Percentiles rank a stretch among this genome's conserved stretches.
Conservation (phyloP, 1,139 yeast genomes). For the Pichia sp. region DNA sequence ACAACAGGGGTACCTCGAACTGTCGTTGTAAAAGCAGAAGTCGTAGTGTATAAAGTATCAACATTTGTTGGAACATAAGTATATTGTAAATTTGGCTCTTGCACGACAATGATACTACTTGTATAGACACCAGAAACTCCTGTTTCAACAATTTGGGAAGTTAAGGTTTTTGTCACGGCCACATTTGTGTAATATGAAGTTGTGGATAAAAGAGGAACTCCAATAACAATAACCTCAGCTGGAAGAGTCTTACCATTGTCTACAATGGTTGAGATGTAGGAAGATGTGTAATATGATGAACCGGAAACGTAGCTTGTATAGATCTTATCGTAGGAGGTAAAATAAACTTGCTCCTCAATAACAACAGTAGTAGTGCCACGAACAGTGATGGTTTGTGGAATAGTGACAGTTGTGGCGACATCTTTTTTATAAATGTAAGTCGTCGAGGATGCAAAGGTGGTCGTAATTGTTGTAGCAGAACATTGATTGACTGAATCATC, state of each 20-base stretch:
- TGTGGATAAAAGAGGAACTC: constrained; percentile 8
- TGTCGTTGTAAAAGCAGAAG: constrained; percentile 2
- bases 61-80: constrained; percentile 5
- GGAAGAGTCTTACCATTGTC: neutral
- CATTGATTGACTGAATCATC: constrained; percentile 7
- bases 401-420: constrained; percentile 5
- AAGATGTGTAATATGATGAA: constrained; percentile 1
- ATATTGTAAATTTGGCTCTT: constrained; percentile 5
- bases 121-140: neutral
- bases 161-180: neutral
- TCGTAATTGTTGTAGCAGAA: constrained; percentile 2
- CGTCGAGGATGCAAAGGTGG: constrained; percentile 5
- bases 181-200: neutral
- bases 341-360: constrained; percentile 9
- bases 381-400: constrained; percentile 1
- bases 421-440: neutral
- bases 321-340: neutral
- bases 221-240: constrained; percentile 3
- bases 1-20: constrained; percentile 1
- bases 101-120: neutral
- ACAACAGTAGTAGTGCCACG: constrained; percentile 1
- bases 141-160: neutral
- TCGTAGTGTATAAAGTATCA: neutral
- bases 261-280: neutral
- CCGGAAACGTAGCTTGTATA: constrained; percentile 2